phyloP scores from a whole-genome alignment of 2,329 filamentous ascomycete genomes.

The Stemphylium lycopersici region DNA sequence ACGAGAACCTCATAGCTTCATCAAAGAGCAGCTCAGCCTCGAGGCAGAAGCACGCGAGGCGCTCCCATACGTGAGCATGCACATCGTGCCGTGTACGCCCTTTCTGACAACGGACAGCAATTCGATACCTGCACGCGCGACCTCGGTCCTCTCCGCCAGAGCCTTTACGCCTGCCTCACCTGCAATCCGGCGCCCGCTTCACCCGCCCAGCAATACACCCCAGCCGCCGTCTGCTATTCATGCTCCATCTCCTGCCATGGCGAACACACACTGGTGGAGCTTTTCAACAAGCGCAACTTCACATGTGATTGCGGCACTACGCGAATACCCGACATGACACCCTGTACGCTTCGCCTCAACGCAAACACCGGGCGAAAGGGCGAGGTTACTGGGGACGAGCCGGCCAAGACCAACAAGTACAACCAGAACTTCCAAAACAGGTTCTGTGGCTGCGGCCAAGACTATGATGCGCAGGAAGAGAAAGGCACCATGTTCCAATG shows the following conservation, averaged over 20 bases:
- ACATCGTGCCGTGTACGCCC: constrained; percentile 1
- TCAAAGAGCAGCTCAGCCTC: constrained; percentile 85
- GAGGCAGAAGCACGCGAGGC: constrained; percentile 95
- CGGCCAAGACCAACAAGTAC: constrained; percentile 79
- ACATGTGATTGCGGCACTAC: constrained; percentile 95
- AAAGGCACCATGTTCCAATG: constrained; percentile 99
- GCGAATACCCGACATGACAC: constrained; percentile 70
- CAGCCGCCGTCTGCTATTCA: constrained; percentile 91
- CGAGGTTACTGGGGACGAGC: constrained; percentile 74
- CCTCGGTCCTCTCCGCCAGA: constrained; percentile 87
- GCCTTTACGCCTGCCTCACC: constrained; percentile 88
- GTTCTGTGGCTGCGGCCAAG: constrained; percentile 87
- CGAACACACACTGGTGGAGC: constrained; percentile 91
- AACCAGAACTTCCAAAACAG: constrained; percentile 94
- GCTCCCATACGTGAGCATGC: constrained; percentile 77
- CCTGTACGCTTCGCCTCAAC: constrained; percentile 78
- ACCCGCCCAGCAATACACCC: constrained; percentile 66
- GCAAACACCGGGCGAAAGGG: constrained; percentile 76
- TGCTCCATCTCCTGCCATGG: constrained; percentile 97
- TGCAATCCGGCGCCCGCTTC: constrained; percentile 81
- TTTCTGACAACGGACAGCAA: constrained; percentile 62
- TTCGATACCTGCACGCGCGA: constrained; percentile 91
- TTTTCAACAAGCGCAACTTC: constrained; percentile 95
- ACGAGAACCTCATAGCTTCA: constrained; percentile 66
- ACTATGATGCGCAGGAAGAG: constrained; percentile 87